These are phyloP conservation scores for Fusarium palustre DNA, from an alignment of 2,329 filamentous ascomycete genomes.

Conservation along the genomic window DNA sequence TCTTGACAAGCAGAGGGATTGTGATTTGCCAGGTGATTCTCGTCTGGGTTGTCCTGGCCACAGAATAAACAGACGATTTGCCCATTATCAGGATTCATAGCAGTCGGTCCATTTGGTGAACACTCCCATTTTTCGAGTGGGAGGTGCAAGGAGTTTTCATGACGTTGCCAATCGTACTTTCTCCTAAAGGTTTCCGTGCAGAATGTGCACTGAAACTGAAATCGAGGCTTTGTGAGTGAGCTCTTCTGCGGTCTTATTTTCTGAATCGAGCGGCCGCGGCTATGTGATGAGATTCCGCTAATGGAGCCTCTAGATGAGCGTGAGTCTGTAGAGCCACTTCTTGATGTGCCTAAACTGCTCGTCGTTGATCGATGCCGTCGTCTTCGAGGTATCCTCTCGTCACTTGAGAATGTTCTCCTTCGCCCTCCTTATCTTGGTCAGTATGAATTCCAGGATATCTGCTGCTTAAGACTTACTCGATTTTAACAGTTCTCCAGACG, in stretches of 20 bases:
- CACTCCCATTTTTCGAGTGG: conserved; percentile 62
- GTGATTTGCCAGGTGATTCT: conserved; percentile 51
- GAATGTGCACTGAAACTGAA: conserved; percentile 58
- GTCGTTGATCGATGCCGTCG: conserved; percentile 26
- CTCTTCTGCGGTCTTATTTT: conserved; percentile 19
- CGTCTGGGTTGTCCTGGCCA: conserved; percentile 47
- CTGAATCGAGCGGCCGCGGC: conserved; percentile 17
- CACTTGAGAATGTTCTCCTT: conserved; percentile 27
- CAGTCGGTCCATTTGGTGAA: conserved; percentile 49
- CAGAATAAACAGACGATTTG: conserved; percentile 53
- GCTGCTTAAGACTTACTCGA: conserved; percentile 19
- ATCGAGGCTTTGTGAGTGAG: conserved; percentile 15
- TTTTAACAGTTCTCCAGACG: conserved; percentile 19
- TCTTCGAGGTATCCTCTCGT: conserved; percentile 13
- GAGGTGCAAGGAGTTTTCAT: conserved; percentile 61
- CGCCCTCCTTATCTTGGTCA: conserved; percentile 43
- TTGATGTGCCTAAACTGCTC: conserved; percentile 34
- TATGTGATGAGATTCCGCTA: conserved; percentile 22
- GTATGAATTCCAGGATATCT: conserved; percentile 56
- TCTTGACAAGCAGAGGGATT: conserved; percentile 62
- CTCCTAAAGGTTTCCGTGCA: conserved; percentile 59
- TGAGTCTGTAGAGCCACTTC: conserved; percentile 34
- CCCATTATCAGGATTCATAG: conserved; percentile 52
- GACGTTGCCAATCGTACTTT: conserved; percentile 61
- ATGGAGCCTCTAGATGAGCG: conserved; percentile 25